A percentile compares a stretch with the other conserved stretches of the same genome.
Conservation (phyloP, 1,139 yeast species). For the Taphrina communis region DNA sequence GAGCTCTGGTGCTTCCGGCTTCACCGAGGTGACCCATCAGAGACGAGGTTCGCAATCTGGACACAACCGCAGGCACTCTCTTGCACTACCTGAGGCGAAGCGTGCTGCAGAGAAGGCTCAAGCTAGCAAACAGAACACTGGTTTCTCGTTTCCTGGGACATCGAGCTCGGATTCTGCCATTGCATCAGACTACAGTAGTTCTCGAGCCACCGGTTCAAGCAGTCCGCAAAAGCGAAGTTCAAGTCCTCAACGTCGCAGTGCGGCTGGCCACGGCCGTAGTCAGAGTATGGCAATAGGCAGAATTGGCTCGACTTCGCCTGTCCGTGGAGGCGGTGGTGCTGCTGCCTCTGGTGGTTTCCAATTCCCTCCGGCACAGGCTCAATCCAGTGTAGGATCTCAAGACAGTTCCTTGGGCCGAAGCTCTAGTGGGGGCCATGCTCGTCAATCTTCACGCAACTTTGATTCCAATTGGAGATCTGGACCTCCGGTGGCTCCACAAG, state of each 20-base stretch:
- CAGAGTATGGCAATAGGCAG: constrained; percentile 44
- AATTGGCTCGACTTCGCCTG: constrained; percentile 49
- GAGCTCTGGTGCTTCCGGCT: constrained; percentile 42
- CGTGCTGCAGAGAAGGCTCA: constrained; percentile 94
- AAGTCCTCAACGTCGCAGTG: constrained; percentile 27
- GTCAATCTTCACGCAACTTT: constrained; percentile 65
- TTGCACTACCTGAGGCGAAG: constrained; percentile 93
- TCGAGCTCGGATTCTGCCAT: constrained; percentile 46
- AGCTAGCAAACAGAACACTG: constrained; percentile 55
- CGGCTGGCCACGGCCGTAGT: constrained; percentile 45
- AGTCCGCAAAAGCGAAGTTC: constrained; percentile 41
- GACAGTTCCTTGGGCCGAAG: constrained; percentile 46
- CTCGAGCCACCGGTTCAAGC: constrained; percentile 16
- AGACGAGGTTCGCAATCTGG: constrained; percentile 60
- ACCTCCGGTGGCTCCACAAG: constrained; percentile 49
- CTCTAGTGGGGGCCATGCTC: constrained; percentile 57
- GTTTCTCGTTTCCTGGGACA: constrained; percentile 45
- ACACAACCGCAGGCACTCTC: constrained; percentile 87
- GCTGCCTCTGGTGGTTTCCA: constrained; percentile 46
- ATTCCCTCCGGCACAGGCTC: constrained; percentile 53
- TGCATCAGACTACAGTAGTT: constrained; percentile 13
- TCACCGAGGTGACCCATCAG: constrained; percentile 35
- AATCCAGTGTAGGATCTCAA: constrained; percentile 57
- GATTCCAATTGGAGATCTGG: constrained; percentile 55
- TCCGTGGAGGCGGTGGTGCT: constrained; percentile 40